Conservation (phyloP, 176 grass and related monocot species). For the Triticum aestivum region DNA sequence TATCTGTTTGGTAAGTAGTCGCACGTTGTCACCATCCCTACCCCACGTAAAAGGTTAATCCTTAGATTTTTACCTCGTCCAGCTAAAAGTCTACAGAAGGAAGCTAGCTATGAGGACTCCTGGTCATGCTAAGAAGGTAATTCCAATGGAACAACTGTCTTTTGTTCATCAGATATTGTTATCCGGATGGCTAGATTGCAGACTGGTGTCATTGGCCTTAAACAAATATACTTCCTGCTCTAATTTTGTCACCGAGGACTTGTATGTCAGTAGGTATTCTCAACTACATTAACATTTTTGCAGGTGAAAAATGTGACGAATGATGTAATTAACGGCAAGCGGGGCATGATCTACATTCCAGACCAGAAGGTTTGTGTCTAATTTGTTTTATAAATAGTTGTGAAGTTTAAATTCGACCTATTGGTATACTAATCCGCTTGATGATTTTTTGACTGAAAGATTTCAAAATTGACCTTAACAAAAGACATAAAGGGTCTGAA, state of each 20-base stretch:
- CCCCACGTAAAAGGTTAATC: too few relatives aligned
- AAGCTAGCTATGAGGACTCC: conserved; percentile 66
- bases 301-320: conserved; percentile 84
- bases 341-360: conserved; percentile 70
- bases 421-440: conserved; percentile 12
- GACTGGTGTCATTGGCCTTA: not conserved
- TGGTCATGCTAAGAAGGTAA: conserved; percentile 67
- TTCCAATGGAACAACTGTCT: not conserved
- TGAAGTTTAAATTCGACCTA: not conserved
- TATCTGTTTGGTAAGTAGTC: too few relatives aligned
- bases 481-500: conserved; percentile 67
- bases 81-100: conserved; percentile 64
- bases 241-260: not conserved
- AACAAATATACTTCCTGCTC: not conserved
- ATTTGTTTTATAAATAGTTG: not conserved
- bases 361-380: conserved; percentile 54
- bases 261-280: not conserved
- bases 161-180: not conserved
- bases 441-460: conserved; percentile 34
- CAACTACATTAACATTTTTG: conserved; percentile 21
- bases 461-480: conserved; percentile 53
- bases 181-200: not conserved
- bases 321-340: conserved; percentile 47
- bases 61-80: conserved; percentile 20
- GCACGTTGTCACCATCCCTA: too few relatives aligned